Percentiles rank a stretch among this genome's conserved stretches.
Conservation (phyloP, 805 yeast genomes). For the Suhomyces canberraensis region DNA sequence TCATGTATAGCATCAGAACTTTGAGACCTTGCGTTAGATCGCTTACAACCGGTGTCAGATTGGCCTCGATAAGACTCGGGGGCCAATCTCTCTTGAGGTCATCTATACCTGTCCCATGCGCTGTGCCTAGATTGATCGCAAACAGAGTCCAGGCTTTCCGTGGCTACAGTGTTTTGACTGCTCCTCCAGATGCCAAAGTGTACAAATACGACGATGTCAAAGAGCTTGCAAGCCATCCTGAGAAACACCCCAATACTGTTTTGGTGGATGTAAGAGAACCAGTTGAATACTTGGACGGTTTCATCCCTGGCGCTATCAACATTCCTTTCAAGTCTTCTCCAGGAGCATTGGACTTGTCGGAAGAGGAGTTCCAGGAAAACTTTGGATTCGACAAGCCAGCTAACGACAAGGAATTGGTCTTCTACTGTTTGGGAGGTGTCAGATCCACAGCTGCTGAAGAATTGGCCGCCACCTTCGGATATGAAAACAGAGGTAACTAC, state of each 20-base stretch:
- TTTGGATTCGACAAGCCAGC: constrained; percentile 83
- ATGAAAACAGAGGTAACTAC: constrained; percentile 79
- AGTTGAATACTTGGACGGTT: constrained; percentile 66
- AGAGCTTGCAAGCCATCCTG: constrained; percentile 41
- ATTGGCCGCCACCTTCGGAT: constrained; percentile 87
- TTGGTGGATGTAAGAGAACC: constrained; percentile 94
- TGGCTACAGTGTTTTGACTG: constrained; percentile 36
- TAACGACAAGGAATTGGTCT: constrained; percentile 67
- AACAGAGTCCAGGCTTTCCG: neutral
- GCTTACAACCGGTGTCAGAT: neutral
- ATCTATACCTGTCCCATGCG: neutral
- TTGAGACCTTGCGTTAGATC: constrained; percentile 1
- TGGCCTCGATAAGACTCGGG: constrained; percentile 3
- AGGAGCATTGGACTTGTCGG: constrained; percentile 78
- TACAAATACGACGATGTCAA: constrained; percentile 54
- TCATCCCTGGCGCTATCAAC: constrained; percentile 81
- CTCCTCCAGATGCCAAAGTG: constrained; percentile 41
- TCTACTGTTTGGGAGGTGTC: constrained; percentile 91
- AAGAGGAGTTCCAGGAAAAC: constrained; percentile 74
- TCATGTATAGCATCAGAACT: constrained; percentile 4
- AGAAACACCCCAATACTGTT: constrained; percentile 42
- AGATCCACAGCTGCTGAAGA: constrained; percentile 90
- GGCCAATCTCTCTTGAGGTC: neutral
- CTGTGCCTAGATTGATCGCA: neutral
- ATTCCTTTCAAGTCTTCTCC: constrained; percentile 89